phyloP scores from a whole-genome alignment of 768 basidiomycete genomes.

The Leccinum broughii region DNA sequence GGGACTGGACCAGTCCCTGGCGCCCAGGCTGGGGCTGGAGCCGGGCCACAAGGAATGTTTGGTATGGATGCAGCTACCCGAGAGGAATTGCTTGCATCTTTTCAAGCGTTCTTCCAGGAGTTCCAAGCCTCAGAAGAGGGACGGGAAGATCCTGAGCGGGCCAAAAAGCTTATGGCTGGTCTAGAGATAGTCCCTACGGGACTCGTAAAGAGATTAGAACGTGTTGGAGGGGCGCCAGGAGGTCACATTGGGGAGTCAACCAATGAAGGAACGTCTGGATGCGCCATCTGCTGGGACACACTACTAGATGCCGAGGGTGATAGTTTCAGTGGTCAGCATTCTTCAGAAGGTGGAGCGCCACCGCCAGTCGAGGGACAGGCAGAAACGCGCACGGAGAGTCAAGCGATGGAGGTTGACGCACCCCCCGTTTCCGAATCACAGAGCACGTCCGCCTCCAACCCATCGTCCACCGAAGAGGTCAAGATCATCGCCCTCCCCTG shows the following conservation, averaged over 20 bases:
- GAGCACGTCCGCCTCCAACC: constrained; percentile 6
- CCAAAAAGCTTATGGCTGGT: constrained; percentile 59
- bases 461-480: constrained; percentile 23
- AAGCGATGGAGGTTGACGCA: constrained; percentile 26
- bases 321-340: constrained; percentile 21
- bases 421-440: constrained; percentile 11
- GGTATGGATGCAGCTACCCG: constrained; percentile 22
- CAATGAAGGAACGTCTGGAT: constrained; percentile 44
- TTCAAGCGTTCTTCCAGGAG: constrained; percentile 32
- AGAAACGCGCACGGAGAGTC: constrained; percentile 5
- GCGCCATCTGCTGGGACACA: constrained; percentile 78
- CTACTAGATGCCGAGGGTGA: constrained; percentile 51
- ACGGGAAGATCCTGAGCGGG: constrained; percentile 67
- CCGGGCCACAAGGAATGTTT: constrained; percentile 5
- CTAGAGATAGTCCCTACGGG: constrained; percentile 68
- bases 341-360: constrained; percentile 8
- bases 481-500: constrained; percentile 74
- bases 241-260: constrained; percentile 32
- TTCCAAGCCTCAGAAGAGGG: constrained; percentile 34
- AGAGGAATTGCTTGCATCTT: constrained; percentile 26
- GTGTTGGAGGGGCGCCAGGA: constrained; percentile 41
- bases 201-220: constrained; percentile 63
- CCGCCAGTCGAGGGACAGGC: constrained; percentile 7
- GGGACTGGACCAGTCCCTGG: constrained; percentile 4
- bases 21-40: constrained; percentile 4